Conservation (phyloP, 2,329 filamentous ascomycete species). For the Huntiella savannae region DNA sequence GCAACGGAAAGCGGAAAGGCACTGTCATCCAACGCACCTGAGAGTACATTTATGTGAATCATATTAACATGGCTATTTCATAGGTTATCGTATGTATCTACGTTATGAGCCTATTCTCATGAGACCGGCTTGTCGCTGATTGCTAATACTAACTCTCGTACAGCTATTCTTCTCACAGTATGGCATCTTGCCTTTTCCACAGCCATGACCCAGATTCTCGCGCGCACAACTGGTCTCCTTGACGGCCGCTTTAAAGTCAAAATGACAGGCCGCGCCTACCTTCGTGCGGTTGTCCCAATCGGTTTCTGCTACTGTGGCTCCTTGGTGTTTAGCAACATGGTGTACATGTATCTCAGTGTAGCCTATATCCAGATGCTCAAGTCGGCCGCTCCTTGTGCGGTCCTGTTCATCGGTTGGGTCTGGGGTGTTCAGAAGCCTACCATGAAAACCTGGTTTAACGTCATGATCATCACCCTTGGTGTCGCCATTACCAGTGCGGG, state of each 20-base stretch:
- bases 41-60: not conserved
- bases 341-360: slow-evolving; percentile 48
- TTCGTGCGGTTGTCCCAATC: slow-evolving; percentile 45
- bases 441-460: slow-evolving; percentile 25
- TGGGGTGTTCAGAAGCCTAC: slow-evolving; percentile 32
- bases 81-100: slow-evolving; percentile 19
- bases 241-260: slow-evolving; percentile 42
- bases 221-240: slow-evolving; percentile 42
- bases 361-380: slow-evolving; percentile 56
- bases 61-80: not conserved
- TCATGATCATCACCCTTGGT: slow-evolving; percentile 32
- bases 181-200: slow-evolving; percentile 52
- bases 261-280: slow-evolving; percentile 41
- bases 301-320: slow-evolving; percentile 46
- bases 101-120: too few species aligned
- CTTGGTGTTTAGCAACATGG: slow-evolving; percentile 47
- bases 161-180: slow-evolving; percentile 41
- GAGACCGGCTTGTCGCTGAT: not conserved
- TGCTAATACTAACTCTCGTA: not conserved
- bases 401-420: slow-evolving; percentile 45
- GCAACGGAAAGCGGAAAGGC: too few species aligned
- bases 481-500: slow-evolving; percentile 36
- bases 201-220: slow-evolving; percentile 44
- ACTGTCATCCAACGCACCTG: too few species aligned
- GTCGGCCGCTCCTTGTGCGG: slow-evolving; percentile 47